phyloP scores from a whole-genome alignment of 2,329 filamentous ascomycete species.

The Ustulina deusta region DNA sequence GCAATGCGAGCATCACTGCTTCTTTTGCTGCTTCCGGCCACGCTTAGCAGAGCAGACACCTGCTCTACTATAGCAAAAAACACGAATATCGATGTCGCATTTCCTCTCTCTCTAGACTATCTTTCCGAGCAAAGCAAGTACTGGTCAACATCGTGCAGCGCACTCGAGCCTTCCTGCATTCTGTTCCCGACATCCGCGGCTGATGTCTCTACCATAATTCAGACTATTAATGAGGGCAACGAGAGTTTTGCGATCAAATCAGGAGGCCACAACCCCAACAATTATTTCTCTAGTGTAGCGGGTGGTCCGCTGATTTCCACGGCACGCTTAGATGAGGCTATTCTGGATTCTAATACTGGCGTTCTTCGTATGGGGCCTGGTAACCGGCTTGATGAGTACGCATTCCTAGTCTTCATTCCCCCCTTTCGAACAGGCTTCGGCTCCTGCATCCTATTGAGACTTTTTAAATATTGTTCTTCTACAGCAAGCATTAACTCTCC shows the following conservation, averaged over 20 bases:
- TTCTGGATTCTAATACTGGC: slow-evolving; percentile 53
- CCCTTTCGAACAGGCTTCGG: neutral
- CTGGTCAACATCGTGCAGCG: slow-evolving; percentile 60
- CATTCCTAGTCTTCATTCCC: neutral
- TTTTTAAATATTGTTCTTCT: neutral
- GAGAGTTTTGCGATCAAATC: slow-evolving; percentile 67
- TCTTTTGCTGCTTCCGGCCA: slow-evolving; percentile 37
- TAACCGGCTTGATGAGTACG: slow-evolving; percentile 55
- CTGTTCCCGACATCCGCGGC: slow-evolving; percentile 61
- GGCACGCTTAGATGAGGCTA: slow-evolving; percentile 56
- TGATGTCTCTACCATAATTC: slow-evolving; percentile 65
- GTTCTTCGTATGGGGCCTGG: slow-evolving; percentile 60
- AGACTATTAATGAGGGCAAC: slow-evolving; percentile 59
- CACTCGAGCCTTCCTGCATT: slow-evolving; percentile 59
- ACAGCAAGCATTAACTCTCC: neutral
- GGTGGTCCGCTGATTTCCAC: slow-evolving; percentile 64
- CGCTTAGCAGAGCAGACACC: slow-evolving; percentile 50
- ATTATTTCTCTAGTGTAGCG: slow-evolving; percentile 63
- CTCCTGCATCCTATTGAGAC: neutral
- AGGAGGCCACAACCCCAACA: slow-evolving; percentile 69
- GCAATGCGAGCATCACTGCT: slow-evolving; percentile 31
- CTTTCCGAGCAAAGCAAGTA: slow-evolving; percentile 56
- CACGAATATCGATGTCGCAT: slow-evolving; percentile 53
- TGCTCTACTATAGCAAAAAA: slow-evolving; percentile 54
- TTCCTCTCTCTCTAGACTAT: slow-evolving; percentile 53